Conservation (phyloP, 441 rosid genomes). For the Erodium chrysanthum region DNA sequence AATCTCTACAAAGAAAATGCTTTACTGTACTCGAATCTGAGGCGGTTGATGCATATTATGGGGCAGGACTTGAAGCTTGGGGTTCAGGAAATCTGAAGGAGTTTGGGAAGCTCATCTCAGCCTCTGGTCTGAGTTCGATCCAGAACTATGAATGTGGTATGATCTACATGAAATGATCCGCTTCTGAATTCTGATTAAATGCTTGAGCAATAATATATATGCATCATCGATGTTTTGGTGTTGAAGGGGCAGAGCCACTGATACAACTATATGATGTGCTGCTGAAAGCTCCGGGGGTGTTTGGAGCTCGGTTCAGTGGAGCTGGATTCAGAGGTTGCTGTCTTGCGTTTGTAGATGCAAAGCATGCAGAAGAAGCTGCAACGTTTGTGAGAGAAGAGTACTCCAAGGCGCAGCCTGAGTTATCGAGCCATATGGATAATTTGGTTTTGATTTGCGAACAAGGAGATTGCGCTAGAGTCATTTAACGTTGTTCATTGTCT, state of each 20-base stretch:
- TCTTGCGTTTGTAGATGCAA: slow-evolving; percentile 57
- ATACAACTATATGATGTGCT: slow-evolving; percentile 65
- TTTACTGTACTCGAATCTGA: not conserved
- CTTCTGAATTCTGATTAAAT: too few relatives aligned
- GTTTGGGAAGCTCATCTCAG: slow-evolving; percentile 72
- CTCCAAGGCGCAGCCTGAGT: slow-evolving; percentile 47
- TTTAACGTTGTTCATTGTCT: not conserved
- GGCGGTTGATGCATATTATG: slow-evolving; percentile 2
- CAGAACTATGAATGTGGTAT: slow-evolving; percentile 86
- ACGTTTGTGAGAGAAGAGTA: slow-evolving; percentile 53
- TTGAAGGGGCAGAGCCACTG: slow-evolving; percentile 70
- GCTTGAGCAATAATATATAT: not conserved
- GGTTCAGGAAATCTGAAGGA: slow-evolving; percentile 53
- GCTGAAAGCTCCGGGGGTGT: slow-evolving; percentile 59
- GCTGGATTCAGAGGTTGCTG: slow-evolving; percentile 96
- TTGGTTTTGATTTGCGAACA: slow-evolving; percentile 63
- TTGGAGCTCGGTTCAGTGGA: slow-evolving; percentile 85
- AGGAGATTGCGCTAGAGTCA: slow-evolving; percentile 53
- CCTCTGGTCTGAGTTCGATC: slow-evolving; percentile 86
- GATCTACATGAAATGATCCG: not conserved
- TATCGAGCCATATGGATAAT: slow-evolving; percentile 37
- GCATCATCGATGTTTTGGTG: slow-evolving; percentile 1
- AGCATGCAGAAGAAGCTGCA: slow-evolving; percentile 53
- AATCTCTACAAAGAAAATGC: too few relatives aligned
- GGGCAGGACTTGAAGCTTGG: slow-evolving; percentile 80